Conservation (phyloP, 345 rosid species). For the Camelina neglecta region DNA sequence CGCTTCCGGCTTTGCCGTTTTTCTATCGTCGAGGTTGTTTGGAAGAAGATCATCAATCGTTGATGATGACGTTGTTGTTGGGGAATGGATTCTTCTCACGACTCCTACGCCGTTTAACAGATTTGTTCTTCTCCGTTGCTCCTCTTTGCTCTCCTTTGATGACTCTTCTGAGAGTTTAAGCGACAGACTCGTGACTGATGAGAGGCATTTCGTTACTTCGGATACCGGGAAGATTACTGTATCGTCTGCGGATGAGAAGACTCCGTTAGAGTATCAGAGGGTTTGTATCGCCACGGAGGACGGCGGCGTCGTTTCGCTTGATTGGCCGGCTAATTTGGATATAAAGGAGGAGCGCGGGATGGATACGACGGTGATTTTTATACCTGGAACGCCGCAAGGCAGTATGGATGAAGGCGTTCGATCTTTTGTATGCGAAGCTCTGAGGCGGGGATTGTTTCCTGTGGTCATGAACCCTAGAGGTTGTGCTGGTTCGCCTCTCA, state of each 20-base stretch:
- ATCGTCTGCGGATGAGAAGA: constrained; percentile 37
- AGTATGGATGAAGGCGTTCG: constrained; percentile 64
- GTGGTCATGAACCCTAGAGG: constrained; percentile 98
- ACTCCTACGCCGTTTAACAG: constrained; percentile 92
- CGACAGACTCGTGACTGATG: constrained; percentile 74
- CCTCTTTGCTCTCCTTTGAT: constrained; percentile 70
- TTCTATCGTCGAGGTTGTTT: constrained; percentile 44
- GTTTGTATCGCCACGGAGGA: constrained; percentile 67
- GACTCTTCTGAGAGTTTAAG: constrained; percentile 55
- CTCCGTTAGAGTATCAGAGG: constrained; percentile 71
- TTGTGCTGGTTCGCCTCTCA: constrained; percentile 94
- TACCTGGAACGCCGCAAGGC: constrained; percentile 84
- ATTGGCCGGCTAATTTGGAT: constrained; percentile 88
- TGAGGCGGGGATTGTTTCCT: constrained; percentile 72
- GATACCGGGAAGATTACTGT: constrained; percentile 66
- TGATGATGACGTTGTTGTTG: constrained; percentile 54
- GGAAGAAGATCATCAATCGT: constrained; percentile 27
- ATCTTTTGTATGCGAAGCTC: constrained; percentile 66
- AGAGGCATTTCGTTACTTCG: constrained; percentile 79
- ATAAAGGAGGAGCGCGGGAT: constrained; percentile 76
- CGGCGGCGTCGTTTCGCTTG: constrained; percentile 84
- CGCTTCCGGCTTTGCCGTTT: constrained; percentile 66
- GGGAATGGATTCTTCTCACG: constrained; percentile 82
- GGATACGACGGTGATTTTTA: constrained; percentile 78
- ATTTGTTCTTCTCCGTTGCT: constrained; percentile 84